Evolutionary conservation across 305 asterid genomes (phyloP).

Genomic region (Striga hermonthica): DNA sequence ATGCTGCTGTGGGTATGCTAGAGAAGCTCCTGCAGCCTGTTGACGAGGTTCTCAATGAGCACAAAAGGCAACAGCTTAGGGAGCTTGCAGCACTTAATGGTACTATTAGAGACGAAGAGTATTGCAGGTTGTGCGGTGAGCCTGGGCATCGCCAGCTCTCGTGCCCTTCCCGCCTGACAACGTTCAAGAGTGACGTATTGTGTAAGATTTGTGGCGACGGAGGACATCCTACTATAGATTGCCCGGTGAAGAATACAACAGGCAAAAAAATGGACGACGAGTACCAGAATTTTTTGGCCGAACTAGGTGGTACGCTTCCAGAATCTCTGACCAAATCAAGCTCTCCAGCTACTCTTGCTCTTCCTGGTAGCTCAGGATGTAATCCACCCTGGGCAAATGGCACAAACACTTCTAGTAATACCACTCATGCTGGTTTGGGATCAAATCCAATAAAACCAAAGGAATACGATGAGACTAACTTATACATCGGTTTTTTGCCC

Average conservation of each 20-base stretch:
- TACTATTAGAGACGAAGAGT: slow-evolving; percentile 94
- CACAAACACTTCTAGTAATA: slow-evolving; percentile 37
- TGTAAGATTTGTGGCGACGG: slow-evolving; percentile 98
- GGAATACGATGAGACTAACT: slow-evolving; percentile 82
- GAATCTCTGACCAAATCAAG: slow-evolving; percentile 54
- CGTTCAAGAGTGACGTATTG: slow-evolving; percentile 87
- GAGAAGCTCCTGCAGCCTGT: slow-evolving; percentile 98
- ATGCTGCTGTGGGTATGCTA: slow-evolving; percentile 90
- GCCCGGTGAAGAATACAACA: slow-evolving; percentile 87
- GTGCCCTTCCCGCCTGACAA: slow-evolving; percentile 81
- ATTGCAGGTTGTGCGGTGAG: slow-evolving; percentile 90
- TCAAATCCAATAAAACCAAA: slow-evolving; percentile 58
- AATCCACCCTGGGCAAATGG: slow-evolving; percentile 88
- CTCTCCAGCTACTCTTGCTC: slow-evolving; percentile 62
- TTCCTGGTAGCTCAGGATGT: slow-evolving; percentile 55
- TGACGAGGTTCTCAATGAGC: slow-evolving; percentile 95
- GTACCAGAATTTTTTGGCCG: slow-evolving; percentile 87
- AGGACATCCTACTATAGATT: slow-evolving; percentile 94
- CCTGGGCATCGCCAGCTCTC: slow-evolving; percentile 94
- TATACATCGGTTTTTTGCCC: slow-evolving; percentile 87
- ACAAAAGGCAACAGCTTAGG: slow-evolving; percentile 93
- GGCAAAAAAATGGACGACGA: slow-evolving; percentile 99
- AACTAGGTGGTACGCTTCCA: slow-evolving; percentile 84
- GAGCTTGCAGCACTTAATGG: slow-evolving; percentile 97
- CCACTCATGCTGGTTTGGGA: slow-evolving; percentile 58